Percentiles rank a stretch among this genome's conserved stretches.
These are phyloP conservation scores for Nannochloropsis gaditana DNA, from an alignment of 108 stramenopile genomes.

Conservation along the genomic window DNA sequence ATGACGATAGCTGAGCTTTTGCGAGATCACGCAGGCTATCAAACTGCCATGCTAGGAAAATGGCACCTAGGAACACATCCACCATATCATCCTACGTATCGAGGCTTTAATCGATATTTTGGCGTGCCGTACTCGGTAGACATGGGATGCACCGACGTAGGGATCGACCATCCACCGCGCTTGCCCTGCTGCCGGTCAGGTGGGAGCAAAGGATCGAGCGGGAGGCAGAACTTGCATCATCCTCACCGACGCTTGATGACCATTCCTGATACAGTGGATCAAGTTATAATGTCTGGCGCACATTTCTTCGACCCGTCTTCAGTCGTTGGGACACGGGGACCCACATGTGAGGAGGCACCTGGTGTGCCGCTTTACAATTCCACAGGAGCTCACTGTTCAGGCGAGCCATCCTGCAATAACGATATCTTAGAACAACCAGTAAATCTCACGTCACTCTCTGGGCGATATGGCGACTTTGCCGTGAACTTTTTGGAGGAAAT, in stretches of 20 bases:
- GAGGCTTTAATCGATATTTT: slow-evolving; percentile 17
- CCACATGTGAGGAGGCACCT: background rate
- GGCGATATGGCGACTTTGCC: background rate
- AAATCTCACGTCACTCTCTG: background rate
- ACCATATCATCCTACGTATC: background rate
- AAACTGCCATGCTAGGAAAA: background rate
- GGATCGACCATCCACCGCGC: background rate
- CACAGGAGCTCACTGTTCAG: background rate
- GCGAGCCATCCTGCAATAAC: background rate
- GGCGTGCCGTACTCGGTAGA: slow-evolving; percentile 19
- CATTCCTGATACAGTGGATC: background rate
- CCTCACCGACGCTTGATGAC: background rate
- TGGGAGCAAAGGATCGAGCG: background rate
- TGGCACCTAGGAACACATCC: slow-evolving; percentile 14
- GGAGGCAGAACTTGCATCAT: background rate
- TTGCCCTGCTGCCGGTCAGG: background rate
- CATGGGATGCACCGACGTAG: background rate
- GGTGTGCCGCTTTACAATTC: slow-evolving; percentile 13
- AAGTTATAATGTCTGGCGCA: no score
- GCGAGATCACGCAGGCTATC: background rate
- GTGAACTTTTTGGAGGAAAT: background rate
- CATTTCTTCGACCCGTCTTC: background rate
- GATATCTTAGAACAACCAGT: slow-evolving; percentile 4
- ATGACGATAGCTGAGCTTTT: slow-evolving; percentile 12
- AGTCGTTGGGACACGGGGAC: background rate